Base-by-base conservation (phyloP, 1,284 basidiomycete genomes). In the Boletus calvinii region DNA sequence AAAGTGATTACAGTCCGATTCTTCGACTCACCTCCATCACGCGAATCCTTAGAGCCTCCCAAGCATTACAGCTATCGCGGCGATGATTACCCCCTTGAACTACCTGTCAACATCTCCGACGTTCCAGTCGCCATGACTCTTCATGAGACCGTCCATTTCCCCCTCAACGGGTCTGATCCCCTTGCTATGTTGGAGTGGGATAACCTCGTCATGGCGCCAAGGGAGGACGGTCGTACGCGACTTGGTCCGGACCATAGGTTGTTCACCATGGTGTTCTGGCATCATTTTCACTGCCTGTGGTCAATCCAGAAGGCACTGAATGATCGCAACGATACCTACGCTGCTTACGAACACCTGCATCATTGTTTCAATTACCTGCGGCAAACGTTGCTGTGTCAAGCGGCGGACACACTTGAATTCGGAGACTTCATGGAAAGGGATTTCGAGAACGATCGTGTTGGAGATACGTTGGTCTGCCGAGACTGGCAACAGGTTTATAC, bases 361-460 rank as follows among this genome's bases (percentile, higher is more conserved):
- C 72, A 72, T 37, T 72, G 68, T 48, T 56, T 72, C 22, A 64
- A 65, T 26, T 73, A 72, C 52, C 48, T 51, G 13, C 61, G 70
- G 1, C 66, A 67, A 44, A 58, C 52, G 11, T 50, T 65, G 11
- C 49, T 72, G 5, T 74, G 72, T 44, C 53, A 59, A 7, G 63
- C 71, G 1, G 64, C 65, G 34, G 59, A 65, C 15, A 64, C 60
- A 13, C 60, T 73, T 0, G 72, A 72, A 37, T 46, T 58, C 2
- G 63, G 60, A 5, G 69, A 72, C 46, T 65, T 66, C 22, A 52
- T 62, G 52, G 41, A 51, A 12, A 43, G 46, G 41, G 59, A 65
- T 47, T 59, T 45, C 22, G 39, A 45, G 15, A n/a, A 50, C 3
- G 31, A 55, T 4, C 36, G 59, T 8, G 51, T 59, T 6, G 62